Percentiles rank a stretch among this genome's conserved stretches.
Evolutionary conservation across 495 filamentous ascomycete species (phyloP).

Genomic region (Lentithecium fluviatile): DNA sequence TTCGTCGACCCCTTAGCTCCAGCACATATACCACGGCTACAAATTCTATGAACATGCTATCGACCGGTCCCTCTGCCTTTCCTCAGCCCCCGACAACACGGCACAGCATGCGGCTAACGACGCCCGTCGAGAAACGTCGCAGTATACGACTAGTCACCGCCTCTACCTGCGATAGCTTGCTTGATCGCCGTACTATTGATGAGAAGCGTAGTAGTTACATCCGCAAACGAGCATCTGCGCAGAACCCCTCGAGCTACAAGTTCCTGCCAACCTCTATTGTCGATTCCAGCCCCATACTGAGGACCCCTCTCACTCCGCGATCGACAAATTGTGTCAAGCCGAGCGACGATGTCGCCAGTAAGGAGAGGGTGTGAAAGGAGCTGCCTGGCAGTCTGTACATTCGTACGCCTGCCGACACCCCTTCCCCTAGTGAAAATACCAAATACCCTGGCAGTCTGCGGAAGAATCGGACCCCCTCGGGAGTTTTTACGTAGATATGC

Average conservation of each 20-base stretch:
- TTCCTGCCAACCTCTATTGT: background rate
- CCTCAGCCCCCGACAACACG: conserved; percentile 32
- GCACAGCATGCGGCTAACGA: conserved; percentile 25
- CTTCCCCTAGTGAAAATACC: conserved; percentile 2
- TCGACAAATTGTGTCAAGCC: background rate
- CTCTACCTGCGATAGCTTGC: conserved; percentile 7
- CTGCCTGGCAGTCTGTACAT: conserved; percentile 15
- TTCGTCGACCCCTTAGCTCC: conserved; percentile 25
- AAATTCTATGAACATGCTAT: conserved; percentile 36
- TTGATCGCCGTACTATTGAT: conserved; percentile 36
- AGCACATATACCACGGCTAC: conserved; percentile 31
- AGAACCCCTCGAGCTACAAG: conserved; percentile 22
- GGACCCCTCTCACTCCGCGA: background rate
- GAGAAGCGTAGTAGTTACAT: conserved; percentile 41
- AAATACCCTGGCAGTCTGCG: conserved; percentile 18
- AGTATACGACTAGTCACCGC: conserved; percentile 38
- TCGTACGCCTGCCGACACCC: conserved; percentile 12
- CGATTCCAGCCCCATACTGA: background rate
- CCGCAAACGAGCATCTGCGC: conserved; percentile 35
- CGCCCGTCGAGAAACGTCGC: conserved; percentile 28
- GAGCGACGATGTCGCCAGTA: background rate
- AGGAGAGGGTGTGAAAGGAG: background rate
- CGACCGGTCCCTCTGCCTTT: conserved; percentile 36
- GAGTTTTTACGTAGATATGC: conserved; percentile 5
- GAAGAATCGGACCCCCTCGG: background rate